Conservation (phyloP, 306 rosid species). For the Citrullus colocynthis region DNA sequence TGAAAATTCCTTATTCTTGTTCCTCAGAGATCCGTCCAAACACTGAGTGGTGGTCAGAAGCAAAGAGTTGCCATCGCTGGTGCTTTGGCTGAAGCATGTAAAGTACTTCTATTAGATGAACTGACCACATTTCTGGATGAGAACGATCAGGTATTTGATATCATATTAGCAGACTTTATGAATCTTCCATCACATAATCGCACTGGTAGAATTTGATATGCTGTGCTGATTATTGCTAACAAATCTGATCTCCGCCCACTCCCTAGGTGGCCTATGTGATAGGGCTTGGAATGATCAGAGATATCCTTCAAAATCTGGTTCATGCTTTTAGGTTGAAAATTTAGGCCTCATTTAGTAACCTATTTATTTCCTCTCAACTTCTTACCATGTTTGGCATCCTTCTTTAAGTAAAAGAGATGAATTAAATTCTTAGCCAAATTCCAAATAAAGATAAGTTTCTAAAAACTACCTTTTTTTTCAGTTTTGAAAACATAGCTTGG, state of each 20-base stretch:
- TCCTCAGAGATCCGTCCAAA: slow-evolving; percentile 73
- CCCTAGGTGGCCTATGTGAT: neutral
- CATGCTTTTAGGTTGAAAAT: neutral
- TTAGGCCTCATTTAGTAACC: neutral
- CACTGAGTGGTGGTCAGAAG: slow-evolving; percentile 87
- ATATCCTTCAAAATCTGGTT: neutral
- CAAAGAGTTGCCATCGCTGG: slow-evolving; percentile 90
- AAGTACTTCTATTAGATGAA: slow-evolving; percentile 74
- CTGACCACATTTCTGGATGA: slow-evolving; percentile 78
- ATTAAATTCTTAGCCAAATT: too few species aligned
- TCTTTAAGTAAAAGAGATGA: too few species aligned
- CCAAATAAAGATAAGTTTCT: too few species aligned
- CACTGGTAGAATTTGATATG: neutral
- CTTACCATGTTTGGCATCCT: too few species aligned
- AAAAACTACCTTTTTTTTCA: too few species aligned
- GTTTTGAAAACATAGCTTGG: too few species aligned
- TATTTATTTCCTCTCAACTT: too few species aligned
- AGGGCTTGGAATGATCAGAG: neutral
- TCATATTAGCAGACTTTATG: neutral
- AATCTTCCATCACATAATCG: neutral
- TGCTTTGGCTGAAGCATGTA: slow-evolving; percentile 83
- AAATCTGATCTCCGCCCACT: neutral
- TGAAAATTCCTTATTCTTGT: neutral
- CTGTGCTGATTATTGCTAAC: neutral
- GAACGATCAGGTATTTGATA: slow-evolving; percentile 54